phyloP scores from a whole-genome alignment of 768 basidiomycete species.

The Kwoniella dendrophila region DNA sequence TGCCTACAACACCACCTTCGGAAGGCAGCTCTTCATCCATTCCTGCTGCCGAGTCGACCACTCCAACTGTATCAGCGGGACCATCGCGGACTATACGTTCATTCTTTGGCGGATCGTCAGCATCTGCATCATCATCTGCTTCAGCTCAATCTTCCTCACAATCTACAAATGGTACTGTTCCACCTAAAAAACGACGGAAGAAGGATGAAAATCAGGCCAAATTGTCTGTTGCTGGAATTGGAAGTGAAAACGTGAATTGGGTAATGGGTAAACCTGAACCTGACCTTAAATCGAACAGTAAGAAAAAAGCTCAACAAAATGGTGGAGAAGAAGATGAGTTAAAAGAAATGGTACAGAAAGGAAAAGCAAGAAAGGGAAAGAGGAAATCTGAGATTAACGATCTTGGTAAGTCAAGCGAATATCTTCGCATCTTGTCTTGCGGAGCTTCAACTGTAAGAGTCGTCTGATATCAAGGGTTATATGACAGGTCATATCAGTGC shows the following conservation, averaged over 20 bases:
- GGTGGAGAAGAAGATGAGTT: constrained; percentile 38
- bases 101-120: too few relatives aligned
- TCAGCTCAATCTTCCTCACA: neutral
- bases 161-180: neutral
- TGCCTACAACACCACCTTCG: too few relatives aligned
- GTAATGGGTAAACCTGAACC: constrained; percentile 4
- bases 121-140: neutral
- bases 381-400: constrained; percentile 6
- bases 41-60: too few relatives aligned
- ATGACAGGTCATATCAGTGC: neutral
- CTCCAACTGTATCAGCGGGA: too few relatives aligned
- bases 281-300: neutral
- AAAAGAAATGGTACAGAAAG: constrained; percentile 35
- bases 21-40: too few relatives aligned
- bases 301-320: constrained; percentile 1
- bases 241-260: constrained; percentile 15
- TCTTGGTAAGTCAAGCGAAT: neutral
- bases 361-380: constrained; percentile 10
- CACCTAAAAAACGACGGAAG: constrained; percentile 13
- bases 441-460: neutral
- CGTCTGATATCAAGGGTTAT: neutral
- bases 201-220: constrained; percentile 9
- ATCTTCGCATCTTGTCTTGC: neutral
- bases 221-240: neutral
- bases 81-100: too few relatives aligned